Base-by-base conservation (phyloP, 495 filamentous ascomycete genomes). In the Penicillium soppii region DNA sequence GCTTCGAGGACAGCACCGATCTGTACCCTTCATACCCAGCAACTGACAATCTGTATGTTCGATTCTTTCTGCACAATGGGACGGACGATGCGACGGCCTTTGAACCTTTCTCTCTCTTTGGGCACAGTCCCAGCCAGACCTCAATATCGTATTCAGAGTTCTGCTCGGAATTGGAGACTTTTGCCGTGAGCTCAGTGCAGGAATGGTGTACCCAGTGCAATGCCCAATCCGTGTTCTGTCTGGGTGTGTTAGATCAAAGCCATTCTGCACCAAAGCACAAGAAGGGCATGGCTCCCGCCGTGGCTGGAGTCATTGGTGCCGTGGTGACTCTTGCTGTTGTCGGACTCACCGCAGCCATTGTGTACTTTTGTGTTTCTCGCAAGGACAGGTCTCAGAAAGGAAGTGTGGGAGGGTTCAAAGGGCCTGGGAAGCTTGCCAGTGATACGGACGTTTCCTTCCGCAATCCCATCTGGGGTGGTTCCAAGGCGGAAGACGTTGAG, bases 1-100 rank as follows among this genome's bases (percentile, higher is more conserved):
- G 87, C 53, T 63, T 74, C 13, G 71, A 67, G 66, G 25, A 53
- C 0, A 80, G 68, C 59, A 73, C 53, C 52, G 62, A 52, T 16
- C 23, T 27, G 4, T 52, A 66, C 20, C 62, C 57, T 13, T 62
- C 53, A 63, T 86, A 77, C 53, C 85, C 87, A 0, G 58, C 61
- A 26, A 54, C 63, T 6, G 69, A 78, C 16, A 76, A 89, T 36
- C 74, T 92, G 30, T 82, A 75, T 52, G 85, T 95, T 23, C 82
- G 90, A 32, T 91, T 92, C 70, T 68, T 88, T 9, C 82, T 92
- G 66, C 79, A 82, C 57, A 95, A 95, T 63, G 87, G 87, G 36
- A 87, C 87, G 12, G 77, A 78, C n/a, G 67, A 75, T 16, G 54
- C 61, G 8, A 68, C 44, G 20, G n/a, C 23, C 13, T 47, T 47